Evolutionary conservation across 1,139 yeast genomes (phyloP).

Genomic region (Zhuliangozyma blackwelliae): DNA sequence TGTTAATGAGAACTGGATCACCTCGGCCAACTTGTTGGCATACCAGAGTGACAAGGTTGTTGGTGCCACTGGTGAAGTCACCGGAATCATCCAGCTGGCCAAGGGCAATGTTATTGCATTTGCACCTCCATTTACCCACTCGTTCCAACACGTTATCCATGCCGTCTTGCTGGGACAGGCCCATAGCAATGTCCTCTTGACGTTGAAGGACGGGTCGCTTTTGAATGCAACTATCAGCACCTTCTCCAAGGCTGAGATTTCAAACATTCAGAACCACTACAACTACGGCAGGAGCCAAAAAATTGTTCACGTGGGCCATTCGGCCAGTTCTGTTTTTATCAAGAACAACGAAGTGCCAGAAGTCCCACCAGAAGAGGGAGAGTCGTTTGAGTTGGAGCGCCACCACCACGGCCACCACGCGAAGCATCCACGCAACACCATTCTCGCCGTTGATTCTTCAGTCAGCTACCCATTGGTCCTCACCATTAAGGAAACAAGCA

Average conservation of each 20-base stretch:
- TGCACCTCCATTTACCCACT: slow-evolving; percentile 29
- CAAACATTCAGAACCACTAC: slow-evolving; percentile 30
- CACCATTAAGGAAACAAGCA: slow-evolving; percentile 4
- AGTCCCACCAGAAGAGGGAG: slow-evolving; percentile 1
- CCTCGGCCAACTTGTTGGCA: slow-evolving; percentile 59
- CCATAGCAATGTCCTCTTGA: slow-evolving; percentile 27
- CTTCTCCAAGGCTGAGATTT: slow-evolving; percentile 23
- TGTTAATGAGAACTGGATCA: slow-evolving; percentile 65
- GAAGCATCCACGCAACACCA: slow-evolving; percentile 7
- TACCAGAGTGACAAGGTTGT: slow-evolving; percentile 51
- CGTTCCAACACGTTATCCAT: slow-evolving; percentile 33
- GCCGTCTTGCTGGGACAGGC: slow-evolving; percentile 28
- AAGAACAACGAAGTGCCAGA: slow-evolving; percentile 11
- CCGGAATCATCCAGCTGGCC: slow-evolving; percentile 17
- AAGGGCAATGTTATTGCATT: slow-evolving; percentile 15
- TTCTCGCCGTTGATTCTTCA: slow-evolving; percentile 15
- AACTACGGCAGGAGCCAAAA: slow-evolving; percentile 28
- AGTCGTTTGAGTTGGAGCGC: not conserved
- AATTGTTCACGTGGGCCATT: slow-evolving; percentile 24
- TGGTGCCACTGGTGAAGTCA: slow-evolving; percentile 35
- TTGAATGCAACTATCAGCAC: slow-evolving; percentile 24
- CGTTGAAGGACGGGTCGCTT: slow-evolving; percentile 29
- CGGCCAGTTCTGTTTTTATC: slow-evolving; percentile 16
- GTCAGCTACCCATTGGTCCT: slow-evolving; percentile 23
- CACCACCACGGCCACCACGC: not conserved